These are phyloP conservation scores for Halophytophthora polymorphica DNA, from an alignment of 352 stramenopile genomes.

Conservation along the genomic window DNA sequence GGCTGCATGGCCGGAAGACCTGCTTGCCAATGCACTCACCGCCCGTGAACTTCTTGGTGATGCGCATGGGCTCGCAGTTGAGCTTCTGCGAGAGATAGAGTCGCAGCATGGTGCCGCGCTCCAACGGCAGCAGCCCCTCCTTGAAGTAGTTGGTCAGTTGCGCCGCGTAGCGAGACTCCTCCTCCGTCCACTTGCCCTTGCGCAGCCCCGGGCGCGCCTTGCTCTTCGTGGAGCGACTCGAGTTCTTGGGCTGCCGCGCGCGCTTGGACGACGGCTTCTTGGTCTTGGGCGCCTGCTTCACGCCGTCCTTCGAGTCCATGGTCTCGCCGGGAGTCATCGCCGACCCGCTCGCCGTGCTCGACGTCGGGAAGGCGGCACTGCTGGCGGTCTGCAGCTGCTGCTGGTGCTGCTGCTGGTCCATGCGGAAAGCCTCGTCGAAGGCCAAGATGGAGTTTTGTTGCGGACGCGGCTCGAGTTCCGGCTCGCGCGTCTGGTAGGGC, in stretches of 20 bases:
- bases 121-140: constrained; percentile 72
- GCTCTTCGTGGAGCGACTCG: constrained; percentile 75
- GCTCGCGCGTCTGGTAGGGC: constrained; percentile 4
- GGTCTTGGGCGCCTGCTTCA: constrained; percentile 14
- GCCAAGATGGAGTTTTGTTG: no score
- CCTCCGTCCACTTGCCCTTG: constrained; percentile 86
- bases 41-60: constrained; percentile 92
- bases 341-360: constrained; percentile 10
- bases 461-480: constrained; percentile 24
- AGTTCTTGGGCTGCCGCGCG: constrained; percentile 49
- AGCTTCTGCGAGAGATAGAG: constrained; percentile 91
- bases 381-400: constrained; percentile 22
- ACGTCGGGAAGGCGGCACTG: constrained; percentile 11
- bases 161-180: constrained; percentile 72
- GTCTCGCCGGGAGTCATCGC: constrained; percentile 1
- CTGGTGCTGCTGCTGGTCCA: constrained; percentile 20
- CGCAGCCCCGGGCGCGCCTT: constrained; percentile 81
- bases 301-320: constrained; percentile 14
- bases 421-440: no score
- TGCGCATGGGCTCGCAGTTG: constrained; percentile 91
- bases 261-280: constrained; percentile 59
- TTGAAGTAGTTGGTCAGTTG: constrained; percentile 86
- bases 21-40: constrained; percentile 90
- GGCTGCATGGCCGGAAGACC: constrained; percentile 74
- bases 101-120: constrained; percentile 87